These are phyloP conservation scores for Candida jianshihensis DNA, from an alignment of 805 yeast genomes.

Conservation along the genomic window DNA sequence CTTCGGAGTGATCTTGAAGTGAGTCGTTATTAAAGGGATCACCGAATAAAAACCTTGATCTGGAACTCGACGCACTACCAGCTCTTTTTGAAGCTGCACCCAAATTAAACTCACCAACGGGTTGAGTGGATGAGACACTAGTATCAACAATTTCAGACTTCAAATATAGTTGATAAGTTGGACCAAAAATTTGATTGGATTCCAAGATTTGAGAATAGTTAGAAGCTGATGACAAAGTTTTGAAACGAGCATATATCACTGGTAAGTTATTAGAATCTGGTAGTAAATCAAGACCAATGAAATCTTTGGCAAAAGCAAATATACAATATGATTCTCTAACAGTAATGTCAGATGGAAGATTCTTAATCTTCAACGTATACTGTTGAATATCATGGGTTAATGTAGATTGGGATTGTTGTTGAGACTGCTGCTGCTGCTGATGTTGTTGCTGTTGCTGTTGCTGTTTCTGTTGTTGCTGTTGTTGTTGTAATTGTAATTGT, in stretches of 20 bases:
- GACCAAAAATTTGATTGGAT: constrained; percentile 43
- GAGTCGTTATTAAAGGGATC: constrained; percentile 47
- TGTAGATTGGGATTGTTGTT: constrained; percentile 5
- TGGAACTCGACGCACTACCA: constrained; percentile 46
- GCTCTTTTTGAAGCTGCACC: constrained; percentile 39
- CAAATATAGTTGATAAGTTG: constrained; percentile 33
- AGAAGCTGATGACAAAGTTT: constrained; percentile 36
- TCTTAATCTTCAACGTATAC: constrained; percentile 37
- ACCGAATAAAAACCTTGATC: constrained; percentile 64
- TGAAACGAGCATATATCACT: constrained; percentile 38
- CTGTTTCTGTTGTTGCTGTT: no score
- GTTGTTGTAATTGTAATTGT: no score
- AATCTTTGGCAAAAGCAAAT: constrained; percentile 65
- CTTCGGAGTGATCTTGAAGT: constrained; percentile 14
- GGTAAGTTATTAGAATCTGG: constrained; percentile 29
- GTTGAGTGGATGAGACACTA: constrained; percentile 6
- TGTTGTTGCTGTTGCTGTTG: constrained; percentile 5
- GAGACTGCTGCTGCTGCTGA: constrained; percentile 4
- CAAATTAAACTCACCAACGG: constrained; percentile 7
- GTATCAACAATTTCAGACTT: constrained; percentile 35
- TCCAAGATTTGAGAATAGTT: constrained; percentile 34
- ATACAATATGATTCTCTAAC: constrained; percentile 60
- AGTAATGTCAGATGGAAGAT: constrained; percentile 58
- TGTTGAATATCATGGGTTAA: no score
- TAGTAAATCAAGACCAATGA: constrained; percentile 40